Conservation (phyloP, 2,329 filamentous ascomycete genomes). For the Cordyceps militaris region DNA sequence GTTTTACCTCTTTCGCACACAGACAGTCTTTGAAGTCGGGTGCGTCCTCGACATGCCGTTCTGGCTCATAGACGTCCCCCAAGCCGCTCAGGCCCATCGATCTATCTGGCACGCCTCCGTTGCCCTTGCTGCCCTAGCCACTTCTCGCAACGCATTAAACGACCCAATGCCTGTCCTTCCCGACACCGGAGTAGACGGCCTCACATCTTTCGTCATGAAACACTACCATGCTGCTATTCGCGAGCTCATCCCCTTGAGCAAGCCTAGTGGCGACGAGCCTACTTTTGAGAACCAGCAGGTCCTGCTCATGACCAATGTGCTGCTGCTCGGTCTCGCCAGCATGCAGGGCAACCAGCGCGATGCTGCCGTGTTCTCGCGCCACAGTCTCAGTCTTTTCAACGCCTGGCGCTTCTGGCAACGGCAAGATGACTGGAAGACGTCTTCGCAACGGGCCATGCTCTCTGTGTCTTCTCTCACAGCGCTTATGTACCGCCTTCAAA, state of each 20-base stretch:
- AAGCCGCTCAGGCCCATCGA: constrained; percentile 1
- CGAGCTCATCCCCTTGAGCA: neutral
- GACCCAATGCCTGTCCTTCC: neutral
- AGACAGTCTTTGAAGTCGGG: neutral
- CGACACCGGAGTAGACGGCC: neutral
- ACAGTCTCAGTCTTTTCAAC: neutral
- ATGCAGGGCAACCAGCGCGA: constrained; percentile 4
- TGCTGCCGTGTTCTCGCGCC: neutral
- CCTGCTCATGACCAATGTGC: constrained; percentile 4
- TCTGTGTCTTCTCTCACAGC: neutral
- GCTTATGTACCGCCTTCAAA: neutral
- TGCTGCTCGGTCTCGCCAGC: neutral
- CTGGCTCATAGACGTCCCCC: constrained; percentile 1
- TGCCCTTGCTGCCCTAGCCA: neutral
- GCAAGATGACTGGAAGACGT: neutral
- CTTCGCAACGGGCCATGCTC: neutral
- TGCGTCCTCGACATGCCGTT: neutral
- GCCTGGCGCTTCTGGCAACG: neutral
- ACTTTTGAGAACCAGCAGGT: neutral
- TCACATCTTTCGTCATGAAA: neutral
- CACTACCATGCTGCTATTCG: neutral
- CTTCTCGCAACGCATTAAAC: neutral
- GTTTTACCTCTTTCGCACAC: constrained; percentile 2
- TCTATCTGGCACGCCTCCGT: constrained; percentile 1
- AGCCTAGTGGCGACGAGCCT: neutral